Evolutionary conservation across 176 grass and related monocot genomes (phyloP), one percentile per base, ranked within the genome.

Genomic region (Carex littledalei): DNA sequence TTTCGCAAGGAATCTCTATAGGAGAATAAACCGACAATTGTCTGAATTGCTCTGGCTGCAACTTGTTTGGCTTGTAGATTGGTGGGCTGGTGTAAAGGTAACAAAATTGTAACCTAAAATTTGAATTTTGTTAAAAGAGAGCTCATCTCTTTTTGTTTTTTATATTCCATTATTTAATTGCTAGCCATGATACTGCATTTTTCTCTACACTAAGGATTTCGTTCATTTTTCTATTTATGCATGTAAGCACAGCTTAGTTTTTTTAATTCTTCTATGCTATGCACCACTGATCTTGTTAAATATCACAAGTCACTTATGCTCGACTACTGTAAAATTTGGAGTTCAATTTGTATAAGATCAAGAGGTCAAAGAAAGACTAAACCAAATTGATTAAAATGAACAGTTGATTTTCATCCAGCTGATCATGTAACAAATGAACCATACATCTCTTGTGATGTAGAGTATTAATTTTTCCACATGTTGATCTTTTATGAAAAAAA

Each of bases 31-130:
- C 86, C 85, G 88, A 43, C 86, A 87, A 21, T 47, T 98, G 84
- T 93, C 86, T 11, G 93, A 95, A 88, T 85, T 98, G 35, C 61
- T 98, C 50, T 98, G 96, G 96, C 85, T 98, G 59, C 89, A 98
- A 85, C 88, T 98, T 71, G 85, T 98, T 74, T 98, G 96, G 96
- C 88, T 98, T 78, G 91, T 95, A 39, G 96, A 98, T 84, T 98
- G 96, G 96, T 98, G 96, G 96, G 96, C 91, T 81, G 93, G 93
- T 12, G 89, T 94, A 72, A 95, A 93, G 96, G 96, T 95, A 88
- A 86, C 12, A 47, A 18, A 55, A 20, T 63, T 43, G 20, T 16
- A 76, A 78, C 18, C 47, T 29, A 49, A 24, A 16, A 55, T 24
- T 55, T 78, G 22, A 55, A 29, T 78, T 16, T 78, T 62, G 59